Evolutionary conservation across 192 early-diverging fungal species (phyloP).

Genomic region (Backusella macrospora): DNA sequence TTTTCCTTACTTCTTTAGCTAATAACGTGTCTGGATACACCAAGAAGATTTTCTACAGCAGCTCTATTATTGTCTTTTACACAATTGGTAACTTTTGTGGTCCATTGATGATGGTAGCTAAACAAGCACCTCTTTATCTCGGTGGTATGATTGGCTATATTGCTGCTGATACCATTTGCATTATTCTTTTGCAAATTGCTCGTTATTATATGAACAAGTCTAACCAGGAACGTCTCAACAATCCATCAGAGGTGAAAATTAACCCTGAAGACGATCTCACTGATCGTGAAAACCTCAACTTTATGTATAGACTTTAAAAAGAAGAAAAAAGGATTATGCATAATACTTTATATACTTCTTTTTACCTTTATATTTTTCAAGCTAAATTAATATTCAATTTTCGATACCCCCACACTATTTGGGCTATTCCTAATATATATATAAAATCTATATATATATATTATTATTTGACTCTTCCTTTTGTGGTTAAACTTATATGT

Average conservation of each 20-base stretch:
- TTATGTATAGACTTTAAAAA: constrained; percentile 30
- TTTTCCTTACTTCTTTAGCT: constrained; percentile 30
- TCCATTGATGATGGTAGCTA: constrained; percentile 25
- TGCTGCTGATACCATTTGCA: constrained; percentile 17
- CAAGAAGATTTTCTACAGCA: constrained; percentile 35
- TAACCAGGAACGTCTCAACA: constrained; percentile 7
- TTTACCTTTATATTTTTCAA: neutral
- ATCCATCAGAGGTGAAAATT: neutral
- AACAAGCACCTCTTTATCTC: constrained; percentile 32
- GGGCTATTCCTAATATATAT: neutral
- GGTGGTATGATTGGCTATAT: constrained; percentile 34
- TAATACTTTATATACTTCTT: neutral
- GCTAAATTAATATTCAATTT: constrained; percentile 13
- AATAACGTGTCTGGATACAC: constrained; percentile 37
- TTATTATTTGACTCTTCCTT: neutral
- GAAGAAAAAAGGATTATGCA: neutral
- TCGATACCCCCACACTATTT: constrained; percentile 1
- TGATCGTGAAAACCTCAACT: constrained; percentile 27
- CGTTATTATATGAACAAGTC: constrained; percentile 23
- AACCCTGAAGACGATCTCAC: constrained; percentile 28
- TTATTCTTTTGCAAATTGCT: constrained; percentile 8
- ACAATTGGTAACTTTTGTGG: constrained; percentile 37
- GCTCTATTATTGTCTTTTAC: constrained; percentile 20
- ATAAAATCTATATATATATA: neutral
- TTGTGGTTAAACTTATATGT: neutral